phyloP scores from a whole-genome alignment of 2,329 filamentous ascomycete genomes.

The Chrysoporthe deuterocubensis region DNA sequence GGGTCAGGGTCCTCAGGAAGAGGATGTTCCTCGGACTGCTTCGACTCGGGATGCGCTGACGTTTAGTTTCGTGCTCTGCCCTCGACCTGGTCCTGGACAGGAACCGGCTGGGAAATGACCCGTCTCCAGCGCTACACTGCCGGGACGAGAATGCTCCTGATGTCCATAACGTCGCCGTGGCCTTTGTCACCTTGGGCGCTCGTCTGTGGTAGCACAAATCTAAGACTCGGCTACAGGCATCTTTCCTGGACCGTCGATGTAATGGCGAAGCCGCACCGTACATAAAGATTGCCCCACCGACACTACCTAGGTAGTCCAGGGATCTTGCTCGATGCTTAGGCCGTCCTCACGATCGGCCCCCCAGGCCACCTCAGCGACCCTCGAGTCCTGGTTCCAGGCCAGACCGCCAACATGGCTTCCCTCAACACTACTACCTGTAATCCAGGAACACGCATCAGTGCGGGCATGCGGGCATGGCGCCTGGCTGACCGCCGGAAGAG shows the following conservation, averaged over 20 bases:
- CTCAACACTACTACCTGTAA: background rate
- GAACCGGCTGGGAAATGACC: background rate
- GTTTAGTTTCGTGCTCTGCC: background rate
- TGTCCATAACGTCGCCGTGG: background rate
- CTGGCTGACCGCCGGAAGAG: background rate
- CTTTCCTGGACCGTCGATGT: background rate
- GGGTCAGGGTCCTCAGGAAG: conserved; percentile 1
- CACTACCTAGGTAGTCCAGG: conserved; percentile 9
- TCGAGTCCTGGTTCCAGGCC: background rate
- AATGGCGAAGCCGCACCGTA: background rate
- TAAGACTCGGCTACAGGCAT: background rate
- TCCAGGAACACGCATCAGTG: background rate
- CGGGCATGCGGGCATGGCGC: background rate
- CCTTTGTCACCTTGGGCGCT: background rate
- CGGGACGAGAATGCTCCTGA: background rate
- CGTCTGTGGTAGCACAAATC: background rate
- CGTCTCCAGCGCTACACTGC: conserved; percentile 1
- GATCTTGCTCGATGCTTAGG: conserved; percentile 16
- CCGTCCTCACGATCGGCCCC: background rate
- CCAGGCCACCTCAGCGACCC: background rate
- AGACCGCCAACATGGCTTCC: background rate
- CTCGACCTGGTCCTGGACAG: background rate
- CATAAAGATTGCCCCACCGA: conserved; percentile 14
- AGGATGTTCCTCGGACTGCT: background rate
- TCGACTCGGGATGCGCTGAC: conserved; percentile 1